Conservation (phyloP, 345 rosid species). For the Acer negundo region DNA sequence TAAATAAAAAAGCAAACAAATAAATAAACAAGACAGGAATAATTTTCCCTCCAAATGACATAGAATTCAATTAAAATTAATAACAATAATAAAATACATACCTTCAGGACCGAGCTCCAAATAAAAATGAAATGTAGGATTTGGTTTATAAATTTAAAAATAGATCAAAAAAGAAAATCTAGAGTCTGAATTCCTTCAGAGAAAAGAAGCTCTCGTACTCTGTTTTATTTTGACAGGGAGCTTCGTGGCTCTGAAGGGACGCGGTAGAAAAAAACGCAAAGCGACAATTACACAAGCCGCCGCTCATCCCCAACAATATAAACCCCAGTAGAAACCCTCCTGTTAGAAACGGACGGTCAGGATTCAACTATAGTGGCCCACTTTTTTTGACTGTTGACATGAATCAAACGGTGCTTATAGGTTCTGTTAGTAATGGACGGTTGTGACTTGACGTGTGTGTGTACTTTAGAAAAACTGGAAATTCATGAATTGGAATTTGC, state of each 20-base stretch:
- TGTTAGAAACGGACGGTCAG: neutral
- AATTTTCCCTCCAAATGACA: constrained; percentile 12
- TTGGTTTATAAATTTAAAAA: neutral
- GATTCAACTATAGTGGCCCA: neutral
- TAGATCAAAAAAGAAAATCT: neutral
- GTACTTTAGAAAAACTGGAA: too few species aligned
- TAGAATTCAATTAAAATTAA: neutral
- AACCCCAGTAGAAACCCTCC: neutral
- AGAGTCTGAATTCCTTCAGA: neutral
- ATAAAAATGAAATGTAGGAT: neutral
- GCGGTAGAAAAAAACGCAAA: neutral
- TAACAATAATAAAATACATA: neutral
- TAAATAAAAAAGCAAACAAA: neutral
- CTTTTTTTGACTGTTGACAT: neutral
- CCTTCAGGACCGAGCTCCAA: constrained; percentile 18
- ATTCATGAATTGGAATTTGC: neutral
- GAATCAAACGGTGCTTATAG: neutral
- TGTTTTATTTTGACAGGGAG: neutral
- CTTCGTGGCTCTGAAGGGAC: neutral
- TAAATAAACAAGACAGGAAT: neutral
- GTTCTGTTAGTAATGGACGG: neutral
- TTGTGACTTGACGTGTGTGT: neutral
- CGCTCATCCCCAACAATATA: neutral
- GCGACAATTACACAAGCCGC: neutral
- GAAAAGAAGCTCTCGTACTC: neutral